Conservation (phyloP, 768 basidiomycete species). For the Suillus spraguei region DNA sequence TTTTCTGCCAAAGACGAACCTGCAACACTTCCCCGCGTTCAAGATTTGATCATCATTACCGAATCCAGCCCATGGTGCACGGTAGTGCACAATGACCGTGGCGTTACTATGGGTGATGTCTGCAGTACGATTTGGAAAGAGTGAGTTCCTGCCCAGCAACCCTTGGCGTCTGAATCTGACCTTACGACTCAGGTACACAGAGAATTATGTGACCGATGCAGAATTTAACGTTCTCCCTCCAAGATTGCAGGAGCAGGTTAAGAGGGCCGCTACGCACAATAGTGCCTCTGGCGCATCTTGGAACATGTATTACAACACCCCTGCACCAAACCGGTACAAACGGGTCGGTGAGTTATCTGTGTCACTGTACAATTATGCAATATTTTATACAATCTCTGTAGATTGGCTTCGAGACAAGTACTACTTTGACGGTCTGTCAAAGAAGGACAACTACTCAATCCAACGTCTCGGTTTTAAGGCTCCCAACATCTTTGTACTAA, state of each 20-base stretch:
- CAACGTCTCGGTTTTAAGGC: constrained; percentile 74
- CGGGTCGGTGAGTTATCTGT: constrained; percentile 59
- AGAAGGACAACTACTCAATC: constrained; percentile 60
- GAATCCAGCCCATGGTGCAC: constrained; percentile 79
- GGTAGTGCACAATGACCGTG: constrained; percentile 66
- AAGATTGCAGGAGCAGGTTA: constrained; percentile 72
- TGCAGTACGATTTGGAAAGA: constrained; percentile 74
- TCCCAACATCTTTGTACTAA: constrained; percentile 80
- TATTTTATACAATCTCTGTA: constrained; percentile 27
- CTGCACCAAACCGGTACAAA: constrained; percentile 50
- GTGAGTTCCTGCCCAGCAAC: constrained; percentile 44
- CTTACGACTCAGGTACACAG: constrained; percentile 57
- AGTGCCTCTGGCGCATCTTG: constrained; percentile 39
- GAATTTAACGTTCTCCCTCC: constrained; percentile 64
- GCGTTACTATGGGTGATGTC: constrained; percentile 80
- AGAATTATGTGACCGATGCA: constrained; percentile 63
- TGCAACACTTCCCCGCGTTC: constrained; percentile 68
- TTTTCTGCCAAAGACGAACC: constrained; percentile 60
- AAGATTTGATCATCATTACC: constrained; percentile 59
- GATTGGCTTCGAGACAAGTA: constrained; percentile 79
- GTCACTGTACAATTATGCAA: not conserved
- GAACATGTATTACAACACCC: constrained; percentile 48
- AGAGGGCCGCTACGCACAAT: constrained; percentile 53
- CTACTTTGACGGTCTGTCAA: constrained; percentile 66
- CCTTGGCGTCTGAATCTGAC: constrained; percentile 9